These are phyloP conservation scores for Fusarium setosum DNA, from an alignment of 2,329 filamentous ascomycete genomes.

Conservation along the genomic window DNA sequence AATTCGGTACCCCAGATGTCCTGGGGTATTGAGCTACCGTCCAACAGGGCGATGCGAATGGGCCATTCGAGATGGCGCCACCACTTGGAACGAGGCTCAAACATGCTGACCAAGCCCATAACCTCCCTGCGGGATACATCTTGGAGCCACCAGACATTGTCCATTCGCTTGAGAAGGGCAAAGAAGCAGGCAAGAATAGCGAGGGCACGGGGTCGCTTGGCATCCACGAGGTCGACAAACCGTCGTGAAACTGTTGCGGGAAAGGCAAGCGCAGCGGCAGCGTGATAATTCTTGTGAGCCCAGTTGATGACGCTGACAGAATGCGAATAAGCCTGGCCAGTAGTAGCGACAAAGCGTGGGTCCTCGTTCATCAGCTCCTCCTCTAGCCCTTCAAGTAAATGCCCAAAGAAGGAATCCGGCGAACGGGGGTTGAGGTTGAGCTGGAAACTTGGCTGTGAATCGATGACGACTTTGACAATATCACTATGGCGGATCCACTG, in stretches of 20 bases:
- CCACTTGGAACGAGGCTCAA: conserved; percentile 69
- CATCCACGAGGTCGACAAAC: conserved; percentile 69
- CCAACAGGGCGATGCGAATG: conserved; percentile 68
- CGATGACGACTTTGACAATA: conserved; percentile 70
- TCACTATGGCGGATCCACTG: conserved; percentile 69
- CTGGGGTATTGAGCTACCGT: conserved; percentile 63
- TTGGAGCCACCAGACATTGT: conserved; percentile 76
- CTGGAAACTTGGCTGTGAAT: conserved; percentile 71
- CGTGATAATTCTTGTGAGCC: conserved; percentile 70
- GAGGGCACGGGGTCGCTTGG: conserved; percentile 69
- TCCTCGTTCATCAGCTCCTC: conserved; percentile 61
- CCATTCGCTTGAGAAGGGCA: conserved; percentile 70
- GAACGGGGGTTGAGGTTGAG: conserved; percentile 66
- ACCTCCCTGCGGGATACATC: conserved; percentile 75
- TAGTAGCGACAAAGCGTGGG: conserved; percentile 44
- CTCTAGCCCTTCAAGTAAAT: conserved; percentile 67
- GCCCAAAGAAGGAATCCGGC: conserved; percentile 68
- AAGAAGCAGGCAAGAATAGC: conserved; percentile 75
- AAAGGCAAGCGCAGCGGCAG: conserved; percentile 69
- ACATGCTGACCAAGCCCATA: conserved; percentile 69
- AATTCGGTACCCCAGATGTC: conserved; percentile 68
- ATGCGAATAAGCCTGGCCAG: conserved; percentile 68
- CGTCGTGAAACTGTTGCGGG: conserved; percentile 72
- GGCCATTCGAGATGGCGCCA: conserved; percentile 73
- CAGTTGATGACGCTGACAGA: conserved; percentile 75